Base-by-base conservation (phyloP, 2,329 filamentous ascomycete genomes). In the Fusarium musae region DNA sequence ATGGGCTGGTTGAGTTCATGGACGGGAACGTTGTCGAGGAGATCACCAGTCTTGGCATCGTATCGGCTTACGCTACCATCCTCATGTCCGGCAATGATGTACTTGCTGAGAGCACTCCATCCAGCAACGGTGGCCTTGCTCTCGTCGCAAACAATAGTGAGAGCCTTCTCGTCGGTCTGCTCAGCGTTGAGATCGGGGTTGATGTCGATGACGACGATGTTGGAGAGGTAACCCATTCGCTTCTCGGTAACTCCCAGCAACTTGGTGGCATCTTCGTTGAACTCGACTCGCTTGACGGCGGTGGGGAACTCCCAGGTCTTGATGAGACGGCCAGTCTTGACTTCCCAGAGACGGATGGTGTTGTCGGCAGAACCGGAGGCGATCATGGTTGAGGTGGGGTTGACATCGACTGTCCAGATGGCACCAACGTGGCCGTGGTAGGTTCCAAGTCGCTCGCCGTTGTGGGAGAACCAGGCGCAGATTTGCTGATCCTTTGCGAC, bases 281-380 rank as follows among this genome's bases (percentile, higher is more conserved):
- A 99, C 86, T 98, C 96, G 83, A 97, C 95, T 79, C 96, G 91
- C 91, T 99, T 98, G 84, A 99, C 94, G 75, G 95, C 95, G 49
- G 96, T 98, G 69, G 93, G 92, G 86, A 98, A 98, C 78, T 99
- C 95, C 96, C 96, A 99, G 64, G 93, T 93, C 91, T 98, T 98
- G 80, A 99, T 89, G 82, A 93, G 92, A 82, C 93, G 94, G 82
- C 96, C 96, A 21, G 93, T 93, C 89, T 95, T 93, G 83, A 98
- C 89, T 82, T 99, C 95, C 96, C 96, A 99, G 80, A 99, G 89
- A 80, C 95, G 92, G 85, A 99, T 96, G 49, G 96, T 98, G 89
- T 98, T 98, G 87, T 99, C 96, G 84, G 96, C 96, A 78, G 95
- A 96, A 79, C 96, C 96, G 70, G 94, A 97, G 81, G 96, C 96